phyloP scores from a whole-genome alignment of 2,329 filamentous ascomycete genomes.

The Fusarium brevicatenulatum region DNA sequence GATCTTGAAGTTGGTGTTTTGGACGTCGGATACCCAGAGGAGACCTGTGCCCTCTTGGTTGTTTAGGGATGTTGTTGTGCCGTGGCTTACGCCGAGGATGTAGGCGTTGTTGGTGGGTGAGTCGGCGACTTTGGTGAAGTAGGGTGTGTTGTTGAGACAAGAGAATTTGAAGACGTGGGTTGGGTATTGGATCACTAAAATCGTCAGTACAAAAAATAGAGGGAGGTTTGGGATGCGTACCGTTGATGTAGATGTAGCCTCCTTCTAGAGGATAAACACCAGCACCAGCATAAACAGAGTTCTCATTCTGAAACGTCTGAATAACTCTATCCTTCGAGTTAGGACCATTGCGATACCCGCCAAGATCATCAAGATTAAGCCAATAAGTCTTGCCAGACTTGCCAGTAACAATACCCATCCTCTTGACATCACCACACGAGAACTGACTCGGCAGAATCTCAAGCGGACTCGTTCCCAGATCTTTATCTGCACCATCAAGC shows the following conservation, averaged over 20 bases:
- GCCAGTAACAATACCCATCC: slow-evolving; percentile 61
- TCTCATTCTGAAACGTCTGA: slow-evolving; percentile 56
- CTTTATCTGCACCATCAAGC: slow-evolving; percentile 61
- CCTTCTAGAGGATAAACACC: slow-evolving; percentile 61
- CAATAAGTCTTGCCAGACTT: slow-evolving; percentile 63
- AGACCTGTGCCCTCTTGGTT: slow-evolving; percentile 65
- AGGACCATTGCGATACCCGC: slow-evolving; percentile 52
- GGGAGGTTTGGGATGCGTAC: neutral
- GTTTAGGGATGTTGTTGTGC: slow-evolving; percentile 65
- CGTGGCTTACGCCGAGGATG: slow-evolving; percentile 65
- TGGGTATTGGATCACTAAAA: slow-evolving; percentile 61
- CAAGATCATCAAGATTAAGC: slow-evolving; percentile 54
- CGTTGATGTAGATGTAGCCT: slow-evolving; percentile 60
- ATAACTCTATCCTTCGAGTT: slow-evolving; percentile 55
- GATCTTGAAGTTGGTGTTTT: slow-evolving; percentile 62
- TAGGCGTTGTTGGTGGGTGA: slow-evolving; percentile 61
- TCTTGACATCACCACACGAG: slow-evolving; percentile 54
- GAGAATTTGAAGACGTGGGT: slow-evolving; percentile 68
- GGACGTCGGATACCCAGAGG: slow-evolving; percentile 66
- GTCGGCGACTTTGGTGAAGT: slow-evolving; percentile 64
- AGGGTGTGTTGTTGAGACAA: slow-evolving; percentile 60
- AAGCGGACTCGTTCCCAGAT: slow-evolving; percentile 59
- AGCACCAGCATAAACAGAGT: slow-evolving; percentile 58
- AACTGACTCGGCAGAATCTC: slow-evolving; percentile 56
- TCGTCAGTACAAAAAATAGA: neutral